phyloP scores from a whole-genome alignment of 345 rosid genomes.

The Capsella bursapastoris region DNA sequence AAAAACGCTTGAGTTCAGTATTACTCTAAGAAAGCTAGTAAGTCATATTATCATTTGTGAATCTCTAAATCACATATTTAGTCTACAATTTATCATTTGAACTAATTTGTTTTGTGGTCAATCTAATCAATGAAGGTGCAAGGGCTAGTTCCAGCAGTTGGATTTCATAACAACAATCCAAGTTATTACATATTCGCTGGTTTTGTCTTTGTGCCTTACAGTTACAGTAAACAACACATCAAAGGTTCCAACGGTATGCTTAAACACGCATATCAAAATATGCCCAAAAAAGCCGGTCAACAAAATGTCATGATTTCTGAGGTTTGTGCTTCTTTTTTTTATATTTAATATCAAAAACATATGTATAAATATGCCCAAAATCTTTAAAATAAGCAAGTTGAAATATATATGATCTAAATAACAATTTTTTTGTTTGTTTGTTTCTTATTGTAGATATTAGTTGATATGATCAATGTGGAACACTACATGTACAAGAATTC shows the following conservation, averaged over 20 bases:
- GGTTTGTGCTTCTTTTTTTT: not conserved
- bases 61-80: too few relatives aligned
- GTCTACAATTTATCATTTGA: too few relatives aligned
- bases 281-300: not conserved
- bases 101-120: not conserved
- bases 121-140: not conserved
- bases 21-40: not conserved
- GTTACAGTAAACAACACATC: not conserved
- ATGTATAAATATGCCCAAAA: too few relatives aligned
- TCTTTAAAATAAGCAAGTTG: too few relatives aligned
- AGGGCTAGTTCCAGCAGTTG: not conserved
- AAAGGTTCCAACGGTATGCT: not conserved
- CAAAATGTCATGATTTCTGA: not conserved
- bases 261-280: too few relatives aligned
- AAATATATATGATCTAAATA: not conserved
- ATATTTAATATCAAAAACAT: too few relatives aligned
- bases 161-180: not conserved
- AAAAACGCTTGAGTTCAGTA: not conserved
- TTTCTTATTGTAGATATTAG: not conserved
- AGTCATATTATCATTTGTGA: not conserved
- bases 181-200: conserved; percentile 7
- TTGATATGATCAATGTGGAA: not conserved
- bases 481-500: not conserved
- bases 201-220: not conserved
- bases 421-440: not conserved